A percentile compares a stretch with the other conserved stretches of the same genome.
Conservation (phyloP, 352 stramenopile genomes). For the Globisporangium cystogenes region DNA sequence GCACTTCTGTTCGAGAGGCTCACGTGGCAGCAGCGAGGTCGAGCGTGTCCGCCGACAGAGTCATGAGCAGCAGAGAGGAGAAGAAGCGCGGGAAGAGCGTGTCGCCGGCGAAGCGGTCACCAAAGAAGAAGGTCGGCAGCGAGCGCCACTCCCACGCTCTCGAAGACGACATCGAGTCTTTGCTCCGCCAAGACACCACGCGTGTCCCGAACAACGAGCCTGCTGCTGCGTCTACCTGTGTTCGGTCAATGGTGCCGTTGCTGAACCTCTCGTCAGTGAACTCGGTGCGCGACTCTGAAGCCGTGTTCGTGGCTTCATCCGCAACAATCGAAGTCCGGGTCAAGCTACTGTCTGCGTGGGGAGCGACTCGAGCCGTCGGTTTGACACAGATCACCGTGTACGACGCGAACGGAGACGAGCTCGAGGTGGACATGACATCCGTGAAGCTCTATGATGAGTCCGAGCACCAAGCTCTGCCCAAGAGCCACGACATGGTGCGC, state of each 20-base stretch:
- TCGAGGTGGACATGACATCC: conserved; percentile 33
- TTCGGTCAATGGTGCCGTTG: conserved; percentile 16
- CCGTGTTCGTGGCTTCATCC: not conserved
- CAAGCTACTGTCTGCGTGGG: conserved; percentile 70
- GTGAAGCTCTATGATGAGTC: conserved; percentile 53
- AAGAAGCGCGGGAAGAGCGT: not conserved
- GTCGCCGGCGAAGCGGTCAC: conserved; percentile 8
- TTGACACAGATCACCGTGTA: conserved; percentile 68
- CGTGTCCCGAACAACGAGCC: not conserved
- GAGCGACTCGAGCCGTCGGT: conserved; percentile 45
- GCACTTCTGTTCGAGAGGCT: not conserved
- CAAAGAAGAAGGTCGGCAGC: conserved; percentile 2
- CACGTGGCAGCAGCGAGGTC: not conserved
- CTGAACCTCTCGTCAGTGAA: conserved; percentile 17
- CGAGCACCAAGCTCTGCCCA: conserved; percentile 35
- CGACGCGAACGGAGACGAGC: conserved; percentile 48
- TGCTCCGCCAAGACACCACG: not conserved
- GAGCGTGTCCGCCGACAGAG: not conserved
- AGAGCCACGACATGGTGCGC: conserved; percentile 68
- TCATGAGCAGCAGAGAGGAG: not conserved
- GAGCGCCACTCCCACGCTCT: not conserved
- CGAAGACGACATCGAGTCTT: not conserved
- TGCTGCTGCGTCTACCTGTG: not conserved
- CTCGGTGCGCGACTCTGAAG: not conserved
- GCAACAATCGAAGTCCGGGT: conserved; percentile 36